A percentile compares a stretch with the other conserved stretches of the same genome.
Conservation (phyloP, 2,329 filamentous ascomycete species). For the Stachybotrys echinatus region DNA sequence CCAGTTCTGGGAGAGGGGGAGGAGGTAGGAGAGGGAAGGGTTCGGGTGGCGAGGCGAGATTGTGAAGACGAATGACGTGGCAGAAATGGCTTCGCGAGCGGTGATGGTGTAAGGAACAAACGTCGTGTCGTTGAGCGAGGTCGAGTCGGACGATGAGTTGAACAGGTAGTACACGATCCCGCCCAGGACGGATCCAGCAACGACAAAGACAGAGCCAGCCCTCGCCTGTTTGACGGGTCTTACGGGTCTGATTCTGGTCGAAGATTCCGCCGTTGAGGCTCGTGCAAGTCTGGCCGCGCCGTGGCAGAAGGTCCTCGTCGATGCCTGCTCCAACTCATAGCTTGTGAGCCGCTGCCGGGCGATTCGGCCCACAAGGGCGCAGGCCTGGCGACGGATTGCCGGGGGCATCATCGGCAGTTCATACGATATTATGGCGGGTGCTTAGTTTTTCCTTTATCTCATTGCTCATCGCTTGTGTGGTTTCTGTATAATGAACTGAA, state of each 20-base stretch:
- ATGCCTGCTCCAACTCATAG: background rate
- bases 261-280: background rate
- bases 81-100: constrained; percentile 56
- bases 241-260: background rate
- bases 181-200: constrained; percentile 14
- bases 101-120: constrained; percentile 65
- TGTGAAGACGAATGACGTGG: constrained; percentile 64
- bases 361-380: background rate
- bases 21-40: constrained; percentile 20
- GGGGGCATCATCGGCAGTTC: background rate
- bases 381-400: background rate
- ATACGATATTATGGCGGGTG: too few relatives aligned
- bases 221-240: constrained; percentile 15
- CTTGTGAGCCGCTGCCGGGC: background rate
- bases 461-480: too few relatives aligned
- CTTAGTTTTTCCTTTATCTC: too few relatives aligned
- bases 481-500: too few relatives aligned
- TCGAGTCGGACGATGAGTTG: constrained; percentile 13
- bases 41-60: constrained; percentile 38
- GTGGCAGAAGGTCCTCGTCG: background rate
- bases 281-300: background rate
- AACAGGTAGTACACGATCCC: constrained; percentile 18
- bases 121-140: constrained; percentile 48
- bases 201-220: constrained; percentile 13
- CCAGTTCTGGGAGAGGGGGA: constrained; percentile 19